These are phyloP conservation scores for Oidiodendron maius DNA, from an alignment of 495 filamentous ascomycete genomes.

Conservation along the genomic window DNA sequence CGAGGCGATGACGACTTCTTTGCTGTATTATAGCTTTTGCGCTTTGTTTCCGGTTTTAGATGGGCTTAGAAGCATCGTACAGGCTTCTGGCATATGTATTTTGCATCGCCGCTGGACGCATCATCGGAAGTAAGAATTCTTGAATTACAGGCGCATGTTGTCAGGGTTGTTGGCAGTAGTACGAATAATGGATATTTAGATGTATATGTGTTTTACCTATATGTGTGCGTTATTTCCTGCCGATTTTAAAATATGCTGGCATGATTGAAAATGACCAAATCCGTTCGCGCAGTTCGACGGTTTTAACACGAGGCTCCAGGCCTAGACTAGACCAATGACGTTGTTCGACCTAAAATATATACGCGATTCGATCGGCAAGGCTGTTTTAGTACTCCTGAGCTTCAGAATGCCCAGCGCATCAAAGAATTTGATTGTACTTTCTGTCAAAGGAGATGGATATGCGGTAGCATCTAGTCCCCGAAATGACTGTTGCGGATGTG, in stretches of 20 bases:
- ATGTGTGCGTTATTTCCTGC: too few species aligned
- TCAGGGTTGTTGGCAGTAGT: conserved; percentile 13
- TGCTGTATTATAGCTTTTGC: conserved; percentile 21
- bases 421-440: too few species aligned
- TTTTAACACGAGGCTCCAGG: too few species aligned
- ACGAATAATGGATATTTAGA: conserved; percentile 24
- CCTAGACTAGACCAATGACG: conserved; percentile 12
- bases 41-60: conserved; percentile 12
- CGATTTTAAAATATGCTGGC: too few species aligned
- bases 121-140: too few species aligned
- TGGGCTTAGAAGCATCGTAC: conserved; percentile 6
- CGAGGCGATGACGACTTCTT: conserved; percentile 6
- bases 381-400: neutral
- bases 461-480: conserved; percentile 3
- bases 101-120: neutral
- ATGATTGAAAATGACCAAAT: too few species aligned
- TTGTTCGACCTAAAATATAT: conserved; percentile 1
- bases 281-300: too few species aligned
- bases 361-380: conserved; percentile 1
- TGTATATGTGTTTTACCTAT: too few species aligned
- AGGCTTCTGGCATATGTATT: conserved; percentile 4
- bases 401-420: too few species aligned
- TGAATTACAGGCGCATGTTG: too few species aligned
- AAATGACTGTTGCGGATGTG: conserved; percentile 30
- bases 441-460: too few species aligned